Base-by-base conservation (phyloP, 805 yeast genomes). In the Pichia occidentalis region DNA sequence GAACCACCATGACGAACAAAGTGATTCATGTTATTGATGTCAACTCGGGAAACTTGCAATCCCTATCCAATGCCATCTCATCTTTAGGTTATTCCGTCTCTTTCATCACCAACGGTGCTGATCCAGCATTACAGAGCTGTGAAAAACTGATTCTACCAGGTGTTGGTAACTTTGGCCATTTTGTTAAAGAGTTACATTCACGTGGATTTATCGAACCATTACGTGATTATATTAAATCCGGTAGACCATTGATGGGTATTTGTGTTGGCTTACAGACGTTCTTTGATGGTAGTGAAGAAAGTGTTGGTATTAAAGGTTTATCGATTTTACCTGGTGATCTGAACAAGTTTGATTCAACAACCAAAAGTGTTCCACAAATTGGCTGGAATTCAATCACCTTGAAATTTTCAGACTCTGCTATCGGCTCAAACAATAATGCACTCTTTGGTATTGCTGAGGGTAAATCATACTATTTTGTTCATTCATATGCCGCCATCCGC, bases 141-240 rank as follows among this genome's bases (percentile, higher is more conserved):
- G 64, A 60, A 25, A 68, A 67, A 50, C 66, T 92, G 44, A 71
- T 92, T 42, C 70, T 92, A 18, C 99, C 99, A 7, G 99, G 99
- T 20, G 99, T 92, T 13, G 99, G 99, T 10, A 90, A 87, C 57
- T 94, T 76, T 59, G 98, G 96, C 31, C 97, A 92, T 57, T 88
- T 90, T 57, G 87, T 88, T 44, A 75, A 74, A 36, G 77, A 82
- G 49, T 60, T 92, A 32, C 68, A 67, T 32, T 65, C 65, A 4
- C 70, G 82, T 41, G 74, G 78, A 0, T 76, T 90, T 43, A 75
- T 69, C 11, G 71, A 65, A 25, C 95, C 94, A 0, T 63, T 94
- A 19, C 64, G 61, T 36, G 59, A 70, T 31, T 87, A 85, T 52
- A 77, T 88, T 25, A 61, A 66, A 7, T 65, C 82, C n/a, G 96